These are phyloP conservation scores for Cerrena zonata DNA, from an alignment of 1,284 basidiomycete genomes.

Conservation along the genomic window DNA sequence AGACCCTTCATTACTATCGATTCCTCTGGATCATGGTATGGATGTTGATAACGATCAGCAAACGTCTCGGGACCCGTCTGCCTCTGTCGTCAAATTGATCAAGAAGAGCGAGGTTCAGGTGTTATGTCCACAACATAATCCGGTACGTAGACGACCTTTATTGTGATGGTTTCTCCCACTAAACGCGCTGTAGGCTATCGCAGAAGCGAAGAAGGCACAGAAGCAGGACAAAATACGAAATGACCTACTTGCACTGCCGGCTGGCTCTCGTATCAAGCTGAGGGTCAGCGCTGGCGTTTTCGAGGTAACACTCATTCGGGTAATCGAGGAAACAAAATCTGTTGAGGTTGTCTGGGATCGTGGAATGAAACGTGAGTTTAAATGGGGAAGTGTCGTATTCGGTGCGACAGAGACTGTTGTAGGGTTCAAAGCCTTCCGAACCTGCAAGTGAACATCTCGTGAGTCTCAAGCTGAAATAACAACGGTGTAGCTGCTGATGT, in stretches of 20 bases:
- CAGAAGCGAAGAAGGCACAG: constrained; percentile 64
- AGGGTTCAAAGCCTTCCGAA: constrained; percentile 59
- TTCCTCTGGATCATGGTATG: not conserved
- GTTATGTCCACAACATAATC: constrained; percentile 78
- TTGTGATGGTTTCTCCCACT: constrained; percentile 5
- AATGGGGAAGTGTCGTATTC: constrained; percentile 73
- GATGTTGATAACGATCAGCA: constrained; percentile 16
- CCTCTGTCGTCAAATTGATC: constrained; percentile 44
- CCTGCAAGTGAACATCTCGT: constrained; percentile 35
- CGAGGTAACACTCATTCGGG: constrained; percentile 69
- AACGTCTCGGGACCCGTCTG: constrained; percentile 23
- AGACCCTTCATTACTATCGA: constrained; percentile 6
- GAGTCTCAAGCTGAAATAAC: constrained; percentile 14
- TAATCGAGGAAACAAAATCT: constrained; percentile 60
- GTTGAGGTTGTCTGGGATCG: constrained; percentile 80
- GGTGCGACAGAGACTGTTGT: constrained; percentile 43
- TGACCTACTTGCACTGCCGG: constrained; percentile 61
- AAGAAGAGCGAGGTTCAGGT: constrained; percentile 69
- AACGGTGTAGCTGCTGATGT: not conserved
- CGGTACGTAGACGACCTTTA: constrained; percentile 44
- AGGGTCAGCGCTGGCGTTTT: constrained; percentile 73
- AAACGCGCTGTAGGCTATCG: constrained; percentile 44
- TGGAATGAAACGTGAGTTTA: constrained; percentile 64
- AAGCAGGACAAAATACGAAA: constrained; percentile 63
- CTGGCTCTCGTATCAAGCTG: constrained; percentile 73